A percentile compares a stretch with the other conserved stretches of the same genome.
Conservation (phyloP, 331 rosid genomes). For the Phaseolus coccineus region DNA sequence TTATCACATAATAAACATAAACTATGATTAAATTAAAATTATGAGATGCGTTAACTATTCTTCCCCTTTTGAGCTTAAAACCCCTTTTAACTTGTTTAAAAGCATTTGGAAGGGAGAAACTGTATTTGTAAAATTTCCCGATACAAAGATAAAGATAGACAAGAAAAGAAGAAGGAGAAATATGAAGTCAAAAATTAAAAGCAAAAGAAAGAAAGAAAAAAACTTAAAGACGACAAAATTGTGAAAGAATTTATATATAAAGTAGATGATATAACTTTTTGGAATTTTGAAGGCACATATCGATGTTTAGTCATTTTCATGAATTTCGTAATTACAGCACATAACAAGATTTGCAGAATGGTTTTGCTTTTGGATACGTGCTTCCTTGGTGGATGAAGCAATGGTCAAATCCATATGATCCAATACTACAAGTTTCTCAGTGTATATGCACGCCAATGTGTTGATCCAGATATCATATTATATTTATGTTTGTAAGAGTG, state of each 20-base stretch:
- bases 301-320: slow-evolving; percentile 3
- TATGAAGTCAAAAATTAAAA: background rate
- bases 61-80: no score
- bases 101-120: background rate
- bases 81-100: background rate
- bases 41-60: background rate
- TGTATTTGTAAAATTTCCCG: background rate
- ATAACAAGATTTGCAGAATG: background rate
- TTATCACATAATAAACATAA: background rate
- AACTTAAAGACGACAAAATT: background rate
- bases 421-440: no score
- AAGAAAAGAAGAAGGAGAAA: background rate
- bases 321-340: background rate
- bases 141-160: background rate
- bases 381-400: background rate
- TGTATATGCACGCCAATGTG: background rate
- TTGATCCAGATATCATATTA: background rate
- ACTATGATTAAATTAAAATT: no score
- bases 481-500: background rate
- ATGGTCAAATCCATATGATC: background rate
- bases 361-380: background rate
- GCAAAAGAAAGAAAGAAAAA: no score
- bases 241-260: background rate
- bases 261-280: background rate
- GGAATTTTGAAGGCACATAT: background rate